Evolutionary conservation across 176 grass and related monocot genomes (phyloP).

Genomic region (Aechmea fasciata): DNA sequence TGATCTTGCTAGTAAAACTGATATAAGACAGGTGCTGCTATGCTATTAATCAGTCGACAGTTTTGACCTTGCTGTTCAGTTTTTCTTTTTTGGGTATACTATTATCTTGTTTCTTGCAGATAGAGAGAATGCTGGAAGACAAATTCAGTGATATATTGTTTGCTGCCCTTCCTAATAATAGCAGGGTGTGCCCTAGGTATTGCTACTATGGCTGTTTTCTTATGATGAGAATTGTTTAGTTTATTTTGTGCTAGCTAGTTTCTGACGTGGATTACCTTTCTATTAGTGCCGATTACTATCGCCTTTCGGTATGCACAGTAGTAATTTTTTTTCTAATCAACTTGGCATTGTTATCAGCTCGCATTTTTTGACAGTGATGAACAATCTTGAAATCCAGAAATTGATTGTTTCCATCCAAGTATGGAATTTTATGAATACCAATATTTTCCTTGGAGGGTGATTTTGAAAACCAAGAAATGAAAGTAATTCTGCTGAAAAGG

Average conservation of each 20-base stretch:
- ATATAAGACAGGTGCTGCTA: constrained; percentile 58
- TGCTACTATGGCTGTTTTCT: constrained; percentile 14
- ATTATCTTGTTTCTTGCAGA: constrained; percentile 29
- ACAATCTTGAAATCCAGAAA: too few species aligned
- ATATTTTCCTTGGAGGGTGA: too few species aligned
- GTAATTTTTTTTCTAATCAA: too few species aligned
- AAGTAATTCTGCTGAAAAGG: not conserved
- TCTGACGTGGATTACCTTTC: too few species aligned
- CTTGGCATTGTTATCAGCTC: too few species aligned
- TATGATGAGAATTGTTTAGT: not conserved
- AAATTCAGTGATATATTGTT: constrained; percentile 73
- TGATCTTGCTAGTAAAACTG: constrained; percentile 36
- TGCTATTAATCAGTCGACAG: constrained; percentile 1
- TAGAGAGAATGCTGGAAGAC: constrained; percentile 85
- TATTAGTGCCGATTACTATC: too few species aligned
- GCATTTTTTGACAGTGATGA: too few species aligned
- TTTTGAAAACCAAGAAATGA: too few species aligned
- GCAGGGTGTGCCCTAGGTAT: constrained; percentile 83
- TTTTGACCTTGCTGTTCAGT: not conserved
- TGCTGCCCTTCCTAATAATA: constrained; percentile 38
- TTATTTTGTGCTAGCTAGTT: not conserved
- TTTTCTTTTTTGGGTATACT: not conserved
- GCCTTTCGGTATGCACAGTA: too few species aligned
- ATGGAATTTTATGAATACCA: too few species aligned
- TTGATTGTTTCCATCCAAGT: too few species aligned